Percentiles rank a stretch among this genome's conserved stretches.
Evolutionary conservation across 1,284 basidiomycete species (phyloP).

Genomic region (Sutorius eximius): DNA sequence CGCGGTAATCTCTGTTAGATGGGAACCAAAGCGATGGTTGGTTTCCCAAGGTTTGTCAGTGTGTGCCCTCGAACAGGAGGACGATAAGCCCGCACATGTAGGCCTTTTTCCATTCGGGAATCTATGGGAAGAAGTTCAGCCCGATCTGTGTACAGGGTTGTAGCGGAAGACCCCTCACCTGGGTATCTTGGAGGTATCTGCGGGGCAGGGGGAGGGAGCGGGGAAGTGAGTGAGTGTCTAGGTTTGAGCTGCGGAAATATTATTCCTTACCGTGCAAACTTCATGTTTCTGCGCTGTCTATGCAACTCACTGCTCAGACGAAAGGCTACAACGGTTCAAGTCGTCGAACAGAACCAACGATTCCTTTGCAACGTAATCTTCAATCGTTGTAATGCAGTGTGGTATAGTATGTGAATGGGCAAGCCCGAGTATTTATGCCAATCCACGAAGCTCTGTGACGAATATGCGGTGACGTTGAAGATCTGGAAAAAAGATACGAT

Average conservation of each 20-base stretch:
- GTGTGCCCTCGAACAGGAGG: background rate
- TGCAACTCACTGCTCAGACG: background rate
- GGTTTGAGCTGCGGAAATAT: background rate
- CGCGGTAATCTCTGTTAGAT: conserved; percentile 62
- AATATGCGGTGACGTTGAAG: background rate
- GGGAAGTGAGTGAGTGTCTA: no score
- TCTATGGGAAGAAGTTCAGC: conserved; percentile 40
- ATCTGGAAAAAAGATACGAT: conserved; percentile 1
- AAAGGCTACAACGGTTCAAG: background rate
- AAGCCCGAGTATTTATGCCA: conserved; percentile 6
- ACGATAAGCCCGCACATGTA: conserved; percentile 61
- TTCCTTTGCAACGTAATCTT: conserved; percentile 1
- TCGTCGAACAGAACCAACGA: background rate
- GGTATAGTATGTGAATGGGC: background rate
- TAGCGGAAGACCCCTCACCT: conserved; percentile 42
- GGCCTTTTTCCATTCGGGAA: conserved; percentile 78
- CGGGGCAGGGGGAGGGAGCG: background rate
- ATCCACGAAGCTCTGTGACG: background rate
- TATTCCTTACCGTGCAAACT: conserved; percentile 51
- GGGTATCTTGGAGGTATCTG: conserved; percentile 70
- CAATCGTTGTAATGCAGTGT: background rate
- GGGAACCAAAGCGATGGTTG: background rate
- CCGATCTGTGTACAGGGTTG: background rate
- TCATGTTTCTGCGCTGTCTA: conserved; percentile 38
- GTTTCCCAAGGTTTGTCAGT: background rate